Base-by-base conservation (phyloP, 2,329 filamentous ascomycete genomes). In the Chaetothyriales sp. region DNA sequence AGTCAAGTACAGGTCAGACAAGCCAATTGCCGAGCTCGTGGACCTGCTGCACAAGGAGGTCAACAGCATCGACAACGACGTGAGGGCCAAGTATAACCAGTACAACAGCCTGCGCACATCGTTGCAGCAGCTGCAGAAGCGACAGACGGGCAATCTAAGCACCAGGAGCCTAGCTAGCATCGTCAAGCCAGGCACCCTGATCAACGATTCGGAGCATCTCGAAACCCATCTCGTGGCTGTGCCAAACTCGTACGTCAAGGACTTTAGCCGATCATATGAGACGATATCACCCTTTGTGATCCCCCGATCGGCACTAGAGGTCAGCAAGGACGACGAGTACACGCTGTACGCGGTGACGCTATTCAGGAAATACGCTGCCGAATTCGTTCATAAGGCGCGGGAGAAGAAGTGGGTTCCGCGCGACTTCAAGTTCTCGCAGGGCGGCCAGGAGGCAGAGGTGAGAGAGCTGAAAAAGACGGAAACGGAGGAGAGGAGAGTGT, bases 171-270 rank as follows among this genome's bases (percentile, higher is more conserved):
- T 98, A 58, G 82, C 86, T n/a, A 82, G 88, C 10, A 81, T 97
- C 56, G 84, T 98, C 61, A 78, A 90, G 63, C 89, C 90, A 7
- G 74, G 78, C 51, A 71, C 89, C 54, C 77, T 95, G 44, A 79
- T 95, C 58, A 85, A 85, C 68, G 18, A 22, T 29, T 55, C 51
- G 47, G 92, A 98, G 71, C 97, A 95, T 70, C 82, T 98, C 61
- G 89, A 95, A 72, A 95, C 92, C 28, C 89, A 95, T 66, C 81
- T 98, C 28, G 77, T 98, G 60, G 92, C 87, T 18, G 86, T 98
- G 7, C 92, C 92, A 2, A 80, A 78, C 47, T 82, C 81, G 60
- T 74, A 79, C 52, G 82, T 85, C 62, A 95, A 94, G 67, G 90
- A 97, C 43, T 98, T 95, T 64, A 72, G 94, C 58, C 84, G 84